Percentiles rank a stretch among this genome's conserved stretches.
Evolutionary conservation across 2,329 filamentous ascomycete species (phyloP).

Genomic region (Colletotrichum liaoningense): DNA sequence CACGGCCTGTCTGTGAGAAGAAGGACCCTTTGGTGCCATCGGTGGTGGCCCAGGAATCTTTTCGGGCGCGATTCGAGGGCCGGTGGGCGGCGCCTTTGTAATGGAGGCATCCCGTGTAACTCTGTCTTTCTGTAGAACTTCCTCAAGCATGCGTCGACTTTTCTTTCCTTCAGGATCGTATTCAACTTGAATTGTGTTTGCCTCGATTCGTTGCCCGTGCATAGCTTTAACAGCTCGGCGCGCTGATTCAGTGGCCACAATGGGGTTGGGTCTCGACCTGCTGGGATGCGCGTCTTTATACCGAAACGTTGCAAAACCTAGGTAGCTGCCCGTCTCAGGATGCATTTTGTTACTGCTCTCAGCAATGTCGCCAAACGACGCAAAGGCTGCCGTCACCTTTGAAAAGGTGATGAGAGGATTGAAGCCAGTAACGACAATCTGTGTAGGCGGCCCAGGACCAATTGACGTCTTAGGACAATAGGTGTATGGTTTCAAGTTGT

Average conservation of each 20-base stretch:
- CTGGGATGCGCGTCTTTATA: constrained; percentile 79
- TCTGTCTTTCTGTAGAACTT: constrained; percentile 75
- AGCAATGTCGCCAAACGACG: constrained; percentile 86
- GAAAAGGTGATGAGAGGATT: constrained; percentile 87
- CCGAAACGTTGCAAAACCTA: constrained; percentile 92
- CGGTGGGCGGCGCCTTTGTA: constrained; percentile 49
- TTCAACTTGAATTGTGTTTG: constrained; percentile 82
- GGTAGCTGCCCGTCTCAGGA: constrained; percentile 91
- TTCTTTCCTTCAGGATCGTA: constrained; percentile 89
- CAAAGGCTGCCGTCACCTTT: constrained; percentile 81
- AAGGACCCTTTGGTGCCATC: constrained; percentile 88
- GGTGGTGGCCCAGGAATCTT: constrained; percentile 76
- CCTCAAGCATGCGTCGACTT: constrained; percentile 82
- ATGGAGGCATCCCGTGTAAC: constrained; percentile 47
- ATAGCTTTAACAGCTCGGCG: constrained; percentile 82
- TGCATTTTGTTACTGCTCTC: constrained; percentile 95
- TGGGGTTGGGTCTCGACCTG: constrained; percentile 61
- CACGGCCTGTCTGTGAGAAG: constrained; percentile 60
- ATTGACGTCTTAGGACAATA: constrained; percentile 88
- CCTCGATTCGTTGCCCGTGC: constrained; percentile 83
- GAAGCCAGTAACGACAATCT: constrained; percentile 95
- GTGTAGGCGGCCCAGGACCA: constrained; percentile 88
- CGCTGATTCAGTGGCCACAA: constrained; percentile 83
- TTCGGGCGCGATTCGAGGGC: constrained; percentile 50
- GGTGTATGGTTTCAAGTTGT: constrained; percentile 82